Base-by-base conservation (phyloP, 495 filamentous ascomycete species). In the Aspergillus sparsus region DNA sequence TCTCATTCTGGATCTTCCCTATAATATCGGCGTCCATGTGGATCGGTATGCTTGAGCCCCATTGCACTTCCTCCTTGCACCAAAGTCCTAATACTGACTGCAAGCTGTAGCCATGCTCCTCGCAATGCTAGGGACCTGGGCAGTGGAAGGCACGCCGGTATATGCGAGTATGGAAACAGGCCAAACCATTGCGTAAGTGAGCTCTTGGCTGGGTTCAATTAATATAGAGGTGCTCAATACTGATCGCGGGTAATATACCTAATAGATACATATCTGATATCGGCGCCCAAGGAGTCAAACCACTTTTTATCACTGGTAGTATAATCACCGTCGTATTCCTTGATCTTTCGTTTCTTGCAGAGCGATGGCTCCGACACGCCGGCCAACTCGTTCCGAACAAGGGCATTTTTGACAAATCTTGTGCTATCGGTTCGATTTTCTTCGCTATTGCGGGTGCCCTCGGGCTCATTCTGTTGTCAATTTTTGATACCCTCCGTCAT, bases 221-320 rank as follows among this genome's bases (percentile, higher is more conserved):
- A 15, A 49, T 27, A 0, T 21, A 1, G n/a, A 37, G 18, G 15
- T 15, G 10, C 12, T 21, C 16, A 5, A 18, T 12, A 13, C 9
- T 12, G 0, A 34, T 49, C 56, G 7, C 51, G 15, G 51, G 7
- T 31, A 13, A 7, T 8, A 7, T 16, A 12, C 6, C 13, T 15
- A 9, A 27, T 61, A 79, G 74, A 37, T 81, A 76, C 69, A 90
- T 92, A 64, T 89, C 86, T n/a, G 92, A 97, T 73, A 80, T 97
- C 32, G 94, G 92, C 60, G 88, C 88, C 0, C 68, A 78, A 31
- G 75, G 77, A 0, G 77, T 97, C 3, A 91, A 97, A 62, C 94
- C 94, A 0, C 78, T 98, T 2, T 98, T 98, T 78, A 85, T 98
- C 58, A 78, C 86, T 10, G 92, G 92, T 55, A 87, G 86, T 74